Base-by-base conservation (phyloP, 257 asterid genomes). In the Thymus mandschuricus region DNA sequence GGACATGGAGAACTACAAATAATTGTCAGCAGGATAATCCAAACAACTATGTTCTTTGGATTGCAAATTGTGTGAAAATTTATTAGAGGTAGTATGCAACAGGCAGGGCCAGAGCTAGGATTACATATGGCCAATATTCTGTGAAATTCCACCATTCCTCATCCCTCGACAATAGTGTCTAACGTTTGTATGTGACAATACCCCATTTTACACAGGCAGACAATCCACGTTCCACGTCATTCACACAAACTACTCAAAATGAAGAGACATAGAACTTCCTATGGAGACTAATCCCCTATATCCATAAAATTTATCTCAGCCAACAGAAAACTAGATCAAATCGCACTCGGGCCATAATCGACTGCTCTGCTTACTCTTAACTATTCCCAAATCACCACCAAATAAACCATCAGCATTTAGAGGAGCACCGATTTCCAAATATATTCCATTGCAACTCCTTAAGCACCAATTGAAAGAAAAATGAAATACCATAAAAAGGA, bases 311-410 rank as follows among this genome's bases (percentile, higher is more conserved):
- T 27, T 8, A 62, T 38, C 64, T 28, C 55, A 8, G 13, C 21
- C 44, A 41, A 66, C 21, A 46, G 21, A 3, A 33, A 33, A 55
- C 44, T 66, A 58, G 56, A 12, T 12, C 33, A 64, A 45, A 71
- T 38, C 54, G 68, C 49, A 67, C 27, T 46, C 21, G 58, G 66
- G 40, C 70, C 51, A 40, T n/a, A 33, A 68, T 30, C 21, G 9
- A 76, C 9, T 48, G 68, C 33, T 56, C 69, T 3, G 44, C 44
- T 52, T n/a, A 46, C 45, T 30, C 70, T 40, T 55, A n/a, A 52
- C 52, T 15, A 40, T 33, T 45, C 34, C 49, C 40, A 56, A 44
- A 67, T 41, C 4, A 66, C 34, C 60, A 13, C 15, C 30, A 44
- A 69, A 30, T 27, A 63, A 52, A 27, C 45, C 57, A 50, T 27